phyloP scores from a whole-genome alignment of 2,329 filamentous ascomycete species.

The Diplodia corticola region DNA sequence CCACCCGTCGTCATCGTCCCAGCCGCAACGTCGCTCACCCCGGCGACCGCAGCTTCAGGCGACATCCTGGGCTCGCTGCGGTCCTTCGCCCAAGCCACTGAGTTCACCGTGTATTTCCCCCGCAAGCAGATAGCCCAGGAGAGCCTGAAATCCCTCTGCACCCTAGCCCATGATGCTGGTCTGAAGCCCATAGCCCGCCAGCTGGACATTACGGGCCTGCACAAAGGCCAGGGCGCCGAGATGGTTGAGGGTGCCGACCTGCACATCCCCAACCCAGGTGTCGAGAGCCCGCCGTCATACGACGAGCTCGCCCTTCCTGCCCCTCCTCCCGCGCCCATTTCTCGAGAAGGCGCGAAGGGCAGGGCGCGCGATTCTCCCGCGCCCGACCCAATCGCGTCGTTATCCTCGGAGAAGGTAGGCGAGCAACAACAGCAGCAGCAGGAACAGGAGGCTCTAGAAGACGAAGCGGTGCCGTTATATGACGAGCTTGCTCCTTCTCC shows the following conservation, averaged over 20 bases:
- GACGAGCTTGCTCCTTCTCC: slow-evolving; percentile 3
- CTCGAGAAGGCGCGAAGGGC: background rate
- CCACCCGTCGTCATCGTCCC: background rate
- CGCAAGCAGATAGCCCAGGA: background rate
- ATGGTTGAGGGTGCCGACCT: background rate
- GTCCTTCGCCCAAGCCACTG: slow-evolving; percentile 28
- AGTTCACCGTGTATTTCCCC: slow-evolving; percentile 4
- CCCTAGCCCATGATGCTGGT: background rate
- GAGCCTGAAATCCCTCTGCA: background rate
- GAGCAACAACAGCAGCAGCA: background rate
- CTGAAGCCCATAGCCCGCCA: background rate
- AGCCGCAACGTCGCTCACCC: background rate
- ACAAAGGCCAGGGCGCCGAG: slow-evolving; percentile 1
- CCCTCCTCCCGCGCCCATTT: background rate
- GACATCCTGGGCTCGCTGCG: slow-evolving; percentile 35
- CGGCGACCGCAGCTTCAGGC: slow-evolving; percentile 35
- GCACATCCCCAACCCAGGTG: background rate
- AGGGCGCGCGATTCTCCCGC: background rate
- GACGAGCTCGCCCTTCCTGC: slow-evolving; percentile 6
- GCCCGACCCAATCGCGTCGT: background rate
- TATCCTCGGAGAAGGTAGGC: background rate
- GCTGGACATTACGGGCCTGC: background rate
- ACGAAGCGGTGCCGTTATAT: background rate
- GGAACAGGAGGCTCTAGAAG: background rate
- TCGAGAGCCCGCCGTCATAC: slow-evolving; percentile 18